Conservation (phyloP, 2,329 filamentous ascomycete genomes). For the Ceratocystis cubensis region DNA sequence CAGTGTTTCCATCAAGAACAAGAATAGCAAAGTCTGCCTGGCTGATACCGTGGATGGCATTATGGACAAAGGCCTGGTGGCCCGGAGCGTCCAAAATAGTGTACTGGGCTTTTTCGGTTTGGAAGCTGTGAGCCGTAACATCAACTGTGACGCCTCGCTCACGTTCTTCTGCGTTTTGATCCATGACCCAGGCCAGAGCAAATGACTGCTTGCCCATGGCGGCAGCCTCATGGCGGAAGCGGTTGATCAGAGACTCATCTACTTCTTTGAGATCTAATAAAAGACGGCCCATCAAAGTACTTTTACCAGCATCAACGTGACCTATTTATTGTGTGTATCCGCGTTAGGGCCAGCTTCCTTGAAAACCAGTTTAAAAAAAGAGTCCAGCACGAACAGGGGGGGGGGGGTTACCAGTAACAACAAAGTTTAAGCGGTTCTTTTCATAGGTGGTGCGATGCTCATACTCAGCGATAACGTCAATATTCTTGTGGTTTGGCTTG, state of each 20-base stretch:
- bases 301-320: constrained; percentile 95
- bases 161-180: constrained; percentile 81
- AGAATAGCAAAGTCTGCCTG: constrained; percentile 93
- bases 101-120: constrained; percentile 74
- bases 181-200: constrained; percentile 91
- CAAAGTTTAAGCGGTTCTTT: constrained; percentile 79
- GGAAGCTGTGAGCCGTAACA: constrained; percentile 88
- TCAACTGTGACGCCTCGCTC: constrained; percentile 89
- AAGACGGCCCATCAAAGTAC: constrained; percentile 91
- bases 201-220: constrained; percentile 91
- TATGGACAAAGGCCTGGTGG: constrained; percentile 91
- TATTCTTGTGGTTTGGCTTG: constrained; percentile 57
- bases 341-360: constrained; percentile 4
- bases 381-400: constrained; percentile 25
- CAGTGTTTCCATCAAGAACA: constrained; percentile 80
- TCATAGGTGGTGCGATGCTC: constrained; percentile 47
- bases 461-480: constrained; percentile 74
- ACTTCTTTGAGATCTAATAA: constrained; percentile 80
- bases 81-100: constrained; percentile 93
- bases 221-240: constrained; percentile 76
- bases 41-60: constrained; percentile 95
- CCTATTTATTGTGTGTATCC: constrained; percentile 37
- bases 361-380: constrained; percentile 12
- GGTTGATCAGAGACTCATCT: constrained; percentile 77
- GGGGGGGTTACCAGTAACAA: constrained; percentile 60